Percentiles rank a stretch among this genome's conserved stretches.
Evolutionary conservation across 768 basidiomycete species (phyloP).

Genomic region (Termitomyces sp.): DNA sequence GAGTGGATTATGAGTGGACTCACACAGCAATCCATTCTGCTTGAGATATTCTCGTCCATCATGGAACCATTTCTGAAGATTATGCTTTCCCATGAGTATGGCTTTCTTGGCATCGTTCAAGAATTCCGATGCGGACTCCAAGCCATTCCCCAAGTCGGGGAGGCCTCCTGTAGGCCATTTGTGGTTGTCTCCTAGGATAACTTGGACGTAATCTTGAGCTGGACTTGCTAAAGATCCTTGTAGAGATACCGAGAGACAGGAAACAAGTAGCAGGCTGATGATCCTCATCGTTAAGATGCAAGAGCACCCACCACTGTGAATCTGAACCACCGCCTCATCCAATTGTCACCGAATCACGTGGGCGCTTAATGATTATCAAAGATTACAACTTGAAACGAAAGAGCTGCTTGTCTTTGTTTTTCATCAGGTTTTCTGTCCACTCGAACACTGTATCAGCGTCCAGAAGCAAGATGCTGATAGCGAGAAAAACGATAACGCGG

Average conservation of each 20-base stretch:
- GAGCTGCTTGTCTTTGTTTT: background rate
- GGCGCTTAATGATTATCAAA: no score
- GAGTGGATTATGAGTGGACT: slow-evolving; percentile 20
- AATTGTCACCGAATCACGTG: background rate
- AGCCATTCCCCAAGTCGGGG: background rate
- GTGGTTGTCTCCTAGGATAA: slow-evolving; percentile 30
- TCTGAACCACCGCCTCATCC: no score
- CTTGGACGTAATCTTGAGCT: slow-evolving; percentile 27
- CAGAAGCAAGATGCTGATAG: background rate
- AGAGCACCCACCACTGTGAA: background rate
- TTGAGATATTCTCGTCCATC: slow-evolving; percentile 61
- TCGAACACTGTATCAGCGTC: background rate
- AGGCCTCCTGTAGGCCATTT: slow-evolving; percentile 9
- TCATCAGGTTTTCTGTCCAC: background rate
- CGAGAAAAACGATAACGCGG: no score
- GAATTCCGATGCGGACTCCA: slow-evolving; percentile 24
- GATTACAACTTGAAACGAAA: no score
- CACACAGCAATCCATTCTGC: slow-evolving; percentile 69
- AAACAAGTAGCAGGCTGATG: slow-evolving; percentile 6
- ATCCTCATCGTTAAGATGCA: slow-evolving; percentile 12
- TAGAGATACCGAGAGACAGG: slow-evolving; percentile 5
- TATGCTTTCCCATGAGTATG: slow-evolving; percentile 38
- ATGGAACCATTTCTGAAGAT: slow-evolving; percentile 56
- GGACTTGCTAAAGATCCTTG: slow-evolving; percentile 7
- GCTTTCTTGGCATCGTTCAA: slow-evolving; percentile 37